phyloP scores from a whole-genome alignment of 1,139 yeast genomes.

The Diutina rugosa region DNA sequence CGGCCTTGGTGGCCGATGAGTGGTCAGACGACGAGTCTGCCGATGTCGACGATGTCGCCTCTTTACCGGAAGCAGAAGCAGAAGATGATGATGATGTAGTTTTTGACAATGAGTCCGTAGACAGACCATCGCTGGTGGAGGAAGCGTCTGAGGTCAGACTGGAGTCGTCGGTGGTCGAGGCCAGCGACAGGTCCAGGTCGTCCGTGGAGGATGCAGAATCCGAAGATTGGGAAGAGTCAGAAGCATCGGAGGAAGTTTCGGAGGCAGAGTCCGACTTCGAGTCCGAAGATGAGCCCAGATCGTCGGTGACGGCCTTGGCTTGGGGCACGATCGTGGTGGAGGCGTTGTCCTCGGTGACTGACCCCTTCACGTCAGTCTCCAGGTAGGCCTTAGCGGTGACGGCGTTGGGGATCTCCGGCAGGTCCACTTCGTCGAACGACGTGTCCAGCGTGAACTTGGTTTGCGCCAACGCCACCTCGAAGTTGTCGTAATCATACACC shows the following conservation, averaged over 20 bases:
- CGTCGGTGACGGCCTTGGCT: neutral
- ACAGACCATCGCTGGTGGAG: neutral
- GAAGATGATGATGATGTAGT: neutral
- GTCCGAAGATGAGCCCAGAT: neutral
- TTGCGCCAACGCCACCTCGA: slow-evolving; percentile 14
- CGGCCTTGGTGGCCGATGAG: neutral
- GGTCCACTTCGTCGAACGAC: slow-evolving; percentile 11
- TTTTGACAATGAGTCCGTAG: neutral
- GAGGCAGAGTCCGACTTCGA: neutral
- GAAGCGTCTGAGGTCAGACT: neutral
- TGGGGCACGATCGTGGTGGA: neutral
- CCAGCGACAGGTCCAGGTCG: neutral
- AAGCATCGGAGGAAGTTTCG: neutral
- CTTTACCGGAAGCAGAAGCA: neutral
- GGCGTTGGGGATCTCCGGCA: neutral
- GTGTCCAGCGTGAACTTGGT: slow-evolving; percentile 40
- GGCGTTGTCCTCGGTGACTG: neutral
- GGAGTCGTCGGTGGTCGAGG: neutral
- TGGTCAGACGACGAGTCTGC: neutral
- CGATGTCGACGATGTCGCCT: neutral
- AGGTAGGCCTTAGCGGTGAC: neutral
- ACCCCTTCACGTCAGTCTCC: neutral
- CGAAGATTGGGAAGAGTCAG: neutral
- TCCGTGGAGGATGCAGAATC: neutral
- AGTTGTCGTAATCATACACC: slow-evolving; percentile 5